These are phyloP conservation scores for Didymosphaeria variabile DNA, from an alignment of 2,329 filamentous ascomycete genomes.

Conservation along the genomic window DNA sequence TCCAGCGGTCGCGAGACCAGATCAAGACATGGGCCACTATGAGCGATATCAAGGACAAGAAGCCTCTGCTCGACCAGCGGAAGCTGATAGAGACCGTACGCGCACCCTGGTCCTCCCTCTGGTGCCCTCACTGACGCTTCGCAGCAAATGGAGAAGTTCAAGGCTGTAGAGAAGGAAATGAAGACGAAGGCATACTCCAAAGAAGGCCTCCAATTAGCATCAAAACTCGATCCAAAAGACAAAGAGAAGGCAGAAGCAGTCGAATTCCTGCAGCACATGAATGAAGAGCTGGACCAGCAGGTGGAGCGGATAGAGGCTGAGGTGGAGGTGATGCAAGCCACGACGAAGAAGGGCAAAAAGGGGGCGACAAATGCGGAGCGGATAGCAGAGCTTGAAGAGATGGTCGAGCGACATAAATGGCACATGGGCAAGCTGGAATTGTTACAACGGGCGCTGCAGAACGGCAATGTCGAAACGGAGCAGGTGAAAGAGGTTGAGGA, in stretches of 20 bases:
- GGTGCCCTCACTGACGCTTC: constrained; percentile 45
- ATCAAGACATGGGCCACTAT: constrained; percentile 99
- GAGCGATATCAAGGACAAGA: constrained; percentile 99
- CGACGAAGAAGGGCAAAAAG: constrained; percentile 94
- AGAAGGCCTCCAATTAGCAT: constrained; percentile 89
- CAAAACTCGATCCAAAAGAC: constrained; percentile 96
- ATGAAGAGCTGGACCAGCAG: constrained; percentile 92
- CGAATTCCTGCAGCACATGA: constrained; percentile 85
- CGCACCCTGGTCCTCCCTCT: constrained; percentile 12
- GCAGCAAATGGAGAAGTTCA: constrained; percentile 99
- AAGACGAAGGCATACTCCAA: constrained; percentile 99
- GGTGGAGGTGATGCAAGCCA: constrained; percentile 83
- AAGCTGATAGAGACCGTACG: constrained; percentile 96
- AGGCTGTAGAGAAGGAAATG: constrained; percentile 99
- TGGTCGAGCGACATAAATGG: constrained; percentile 95
- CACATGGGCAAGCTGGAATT: constrained; percentile 93
- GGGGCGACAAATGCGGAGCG: constrained; percentile 84
- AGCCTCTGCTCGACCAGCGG: constrained; percentile 89
- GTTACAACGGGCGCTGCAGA: constrained; percentile 87
- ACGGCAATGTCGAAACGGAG: constrained; percentile 86
- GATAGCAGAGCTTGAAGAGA: constrained; percentile 82
- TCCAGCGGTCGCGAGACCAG: constrained; percentile 95
- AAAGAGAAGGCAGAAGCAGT: constrained; percentile 89
- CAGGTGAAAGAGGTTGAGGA: constrained; percentile 91
- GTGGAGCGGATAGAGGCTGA: constrained; percentile 94